Percentiles rank a stretch among this genome's conserved stretches.
Conservation (phyloP, 805 yeast species). For the Soucietia sequanensis region DNA sequence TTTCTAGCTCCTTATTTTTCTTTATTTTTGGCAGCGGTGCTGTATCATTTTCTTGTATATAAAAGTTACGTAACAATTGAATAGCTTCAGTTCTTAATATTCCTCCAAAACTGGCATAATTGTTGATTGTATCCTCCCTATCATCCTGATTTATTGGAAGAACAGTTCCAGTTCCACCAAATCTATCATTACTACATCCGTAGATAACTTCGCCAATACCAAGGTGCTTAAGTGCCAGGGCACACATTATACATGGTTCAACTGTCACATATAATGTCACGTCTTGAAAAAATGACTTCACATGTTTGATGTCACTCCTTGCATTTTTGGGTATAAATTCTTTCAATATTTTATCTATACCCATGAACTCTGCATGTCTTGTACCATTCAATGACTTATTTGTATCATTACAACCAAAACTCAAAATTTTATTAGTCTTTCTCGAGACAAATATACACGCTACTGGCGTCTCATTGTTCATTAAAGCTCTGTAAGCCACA, state of each 20-base stretch:
- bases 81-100: slow-evolving; percentile 79
- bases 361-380: slow-evolving; percentile 89
- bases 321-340: slow-evolving; percentile 11
- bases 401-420: slow-evolving; percentile 82
- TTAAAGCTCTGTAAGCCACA: slow-evolving; percentile 38
- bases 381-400: slow-evolving; percentile 84
- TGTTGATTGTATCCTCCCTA: slow-evolving; percentile 13
- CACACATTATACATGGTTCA: slow-evolving; percentile 99
- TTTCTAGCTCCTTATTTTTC: slow-evolving; percentile 60
- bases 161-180: slow-evolving; percentile 96
- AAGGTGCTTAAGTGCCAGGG: slow-evolving; percentile 81
- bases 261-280: slow-evolving; percentile 87
- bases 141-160: slow-evolving; percentile 42
- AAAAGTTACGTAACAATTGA: slow-evolving; percentile 75
- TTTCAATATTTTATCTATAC: slow-evolving; percentile 47
- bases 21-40: slow-evolving; percentile 83
- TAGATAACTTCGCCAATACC: slow-evolving; percentile 72
- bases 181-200: slow-evolving; percentile 93
- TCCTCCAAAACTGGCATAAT: slow-evolving; percentile 71
- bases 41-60: slow-evolving; percentile 76
- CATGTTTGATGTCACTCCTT: slow-evolving; percentile 11
- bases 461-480: slow-evolving; percentile 41
- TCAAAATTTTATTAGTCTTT: slow-evolving; percentile 50
- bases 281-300: slow-evolving; percentile 45
- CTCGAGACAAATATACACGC: slow-evolving; percentile 34